Evolutionary conservation across 164 flowering plant species (phyloP).

Genomic region (Macadamia tetraphylla): DNA sequence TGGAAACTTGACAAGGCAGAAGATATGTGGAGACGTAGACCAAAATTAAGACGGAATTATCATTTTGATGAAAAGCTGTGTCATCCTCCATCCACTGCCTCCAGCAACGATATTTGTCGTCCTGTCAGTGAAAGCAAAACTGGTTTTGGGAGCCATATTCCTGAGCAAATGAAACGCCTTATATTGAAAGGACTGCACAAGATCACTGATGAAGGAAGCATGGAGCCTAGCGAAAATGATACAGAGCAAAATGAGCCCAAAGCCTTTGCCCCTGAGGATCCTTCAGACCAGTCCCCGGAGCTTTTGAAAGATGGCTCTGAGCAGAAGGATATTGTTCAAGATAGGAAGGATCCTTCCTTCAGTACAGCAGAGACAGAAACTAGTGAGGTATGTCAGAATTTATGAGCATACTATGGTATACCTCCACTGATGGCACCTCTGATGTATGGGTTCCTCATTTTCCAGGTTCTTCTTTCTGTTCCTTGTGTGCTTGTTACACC

Average conservation of each 20-base stretch:
- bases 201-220: constrained; percentile 65
- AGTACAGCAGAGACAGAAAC: constrained; percentile 46
- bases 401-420: not conserved
- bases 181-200: constrained; percentile 74
- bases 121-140: constrained; percentile 39
- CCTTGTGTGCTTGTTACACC: constrained; percentile 88
- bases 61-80: constrained; percentile 85
- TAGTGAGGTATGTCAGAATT: constrained; percentile 55
- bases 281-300: constrained; percentile 36
- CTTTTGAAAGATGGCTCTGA: constrained; percentile 31
- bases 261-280: constrained; percentile 27
- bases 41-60: constrained; percentile 80
- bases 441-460: constrained; percentile 10
- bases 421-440: not conserved
- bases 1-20: constrained; percentile 99
- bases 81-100: constrained; percentile 43
- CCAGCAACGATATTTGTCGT: constrained; percentile 26
- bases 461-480: constrained; percentile 74
- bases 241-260: constrained; percentile 30
- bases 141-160: constrained; percentile 52
- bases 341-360: constrained; percentile 49
- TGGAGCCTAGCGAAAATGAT: constrained; percentile 51
- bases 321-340: constrained; percentile 44
- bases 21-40: constrained; percentile 87
- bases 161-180: constrained; percentile 82